phyloP scores from a whole-genome alignment of 352 stramenopile genomes.

The Pythium phragmitis region DNA sequence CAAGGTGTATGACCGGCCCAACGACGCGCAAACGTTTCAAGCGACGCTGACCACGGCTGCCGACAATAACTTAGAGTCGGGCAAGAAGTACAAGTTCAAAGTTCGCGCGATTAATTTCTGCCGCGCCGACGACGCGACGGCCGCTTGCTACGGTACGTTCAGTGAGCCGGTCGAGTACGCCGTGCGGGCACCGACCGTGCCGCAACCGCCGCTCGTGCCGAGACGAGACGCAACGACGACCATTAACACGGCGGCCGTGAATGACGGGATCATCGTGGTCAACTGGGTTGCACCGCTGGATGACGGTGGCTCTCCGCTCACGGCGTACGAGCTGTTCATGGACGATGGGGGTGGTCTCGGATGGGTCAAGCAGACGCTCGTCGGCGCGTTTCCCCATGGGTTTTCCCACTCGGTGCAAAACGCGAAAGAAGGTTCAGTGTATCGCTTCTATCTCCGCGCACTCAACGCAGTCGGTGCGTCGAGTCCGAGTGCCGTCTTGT shows the following conservation, averaged over 20 bases:
- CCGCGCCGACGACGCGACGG: conserved; percentile 56
- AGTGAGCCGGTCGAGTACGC: conserved; percentile 88
- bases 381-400: conserved; percentile 46
- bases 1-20: conserved; percentile 94
- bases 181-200: conserved; percentile 82
- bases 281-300: conserved; percentile 89
- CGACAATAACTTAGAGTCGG: conserved; percentile 89
- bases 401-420: conserved; percentile 46
- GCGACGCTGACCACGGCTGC: conserved; percentile 77
- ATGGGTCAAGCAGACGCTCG: conserved; percentile 47
- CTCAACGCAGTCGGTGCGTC: conserved; percentile 87
- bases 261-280: conserved; percentile 59
- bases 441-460: conserved; percentile 91
- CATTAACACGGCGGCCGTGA: conserved; percentile 49
- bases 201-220: conserved; percentile 72
- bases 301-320: conserved; percentile 92
- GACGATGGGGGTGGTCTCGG: conserved; percentile 48
- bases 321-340: conserved; percentile 92
- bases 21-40: conserved; percentile 58
- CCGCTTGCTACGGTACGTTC: conserved; percentile 89
- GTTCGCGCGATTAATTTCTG: conserved; percentile 96
- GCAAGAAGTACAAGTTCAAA: conserved; percentile 92
- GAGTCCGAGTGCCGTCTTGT: conserved; percentile 80
- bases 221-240: conserved; percentile 64
- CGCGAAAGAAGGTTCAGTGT: conserved; percentile 84